A percentile compares a stretch with the other conserved stretches of the same genome.
phyloP scores from a whole-genome alignment of 257 asterid genomes.

The Solanum bukasovii region DNA sequence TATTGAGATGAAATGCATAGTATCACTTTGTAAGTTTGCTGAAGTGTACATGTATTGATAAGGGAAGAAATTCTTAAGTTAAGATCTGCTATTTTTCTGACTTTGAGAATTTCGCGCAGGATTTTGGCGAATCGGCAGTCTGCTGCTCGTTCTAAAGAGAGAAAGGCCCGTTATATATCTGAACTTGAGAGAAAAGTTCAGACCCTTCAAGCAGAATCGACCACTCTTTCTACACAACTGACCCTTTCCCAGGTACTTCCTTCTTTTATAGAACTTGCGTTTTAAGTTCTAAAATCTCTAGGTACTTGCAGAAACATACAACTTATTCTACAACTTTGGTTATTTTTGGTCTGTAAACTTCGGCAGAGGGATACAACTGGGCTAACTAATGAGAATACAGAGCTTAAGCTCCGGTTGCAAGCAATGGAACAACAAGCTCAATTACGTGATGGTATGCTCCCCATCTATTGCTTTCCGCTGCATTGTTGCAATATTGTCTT shows the following conservation, averaged over 20 bases:
- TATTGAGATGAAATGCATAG: background rate
- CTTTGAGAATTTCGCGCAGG: slow-evolving; percentile 25
- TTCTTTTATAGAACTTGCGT: background rate
- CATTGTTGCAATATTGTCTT: background rate
- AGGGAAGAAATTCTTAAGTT: background rate
- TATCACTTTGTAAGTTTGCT: background rate
- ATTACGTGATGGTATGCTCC: slow-evolving; percentile 65
- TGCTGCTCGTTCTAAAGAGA: slow-evolving; percentile 90
- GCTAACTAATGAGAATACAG: slow-evolving; percentile 72
- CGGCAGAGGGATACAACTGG: slow-evolving; percentile 86
- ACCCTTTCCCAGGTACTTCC: slow-evolving; percentile 58
- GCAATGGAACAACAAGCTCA: slow-evolving; percentile 99
- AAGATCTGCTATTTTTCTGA: background rate
- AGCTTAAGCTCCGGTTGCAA: slow-evolving; percentile 88
- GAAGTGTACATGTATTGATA: background rate
- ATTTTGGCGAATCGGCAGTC: slow-evolving; percentile 93
- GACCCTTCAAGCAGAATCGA: slow-evolving; percentile 88
- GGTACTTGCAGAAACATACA: background rate
- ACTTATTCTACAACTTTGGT: background rate
- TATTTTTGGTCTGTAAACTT: background rate
- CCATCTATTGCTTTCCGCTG: background rate
- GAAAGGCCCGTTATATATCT: slow-evolving; percentile 72
- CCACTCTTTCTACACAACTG: slow-evolving; percentile 81
- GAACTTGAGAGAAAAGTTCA: slow-evolving; percentile 96
- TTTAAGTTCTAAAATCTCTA: background rate